phyloP scores from a whole-genome alignment of 495 filamentous ascomycete genomes.

The Lasiosphaeria ovina region DNA sequence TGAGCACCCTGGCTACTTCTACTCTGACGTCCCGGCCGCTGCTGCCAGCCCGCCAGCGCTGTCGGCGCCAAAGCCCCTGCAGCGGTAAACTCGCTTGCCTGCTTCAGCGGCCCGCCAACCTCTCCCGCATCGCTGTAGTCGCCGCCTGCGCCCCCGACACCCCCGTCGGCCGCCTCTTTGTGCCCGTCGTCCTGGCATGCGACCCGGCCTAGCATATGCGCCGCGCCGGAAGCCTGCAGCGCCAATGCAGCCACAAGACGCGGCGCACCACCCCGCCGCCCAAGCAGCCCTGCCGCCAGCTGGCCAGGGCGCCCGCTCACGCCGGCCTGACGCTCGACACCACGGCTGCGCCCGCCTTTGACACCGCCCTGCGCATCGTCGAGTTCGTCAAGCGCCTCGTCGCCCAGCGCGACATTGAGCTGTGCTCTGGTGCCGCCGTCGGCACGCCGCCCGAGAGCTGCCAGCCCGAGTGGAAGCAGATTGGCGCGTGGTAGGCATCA shows the following conservation, averaged over 20 bases:
- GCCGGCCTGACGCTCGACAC: conserved; percentile 21
- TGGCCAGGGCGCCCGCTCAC: background rate
- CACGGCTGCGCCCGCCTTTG: conserved; percentile 16
- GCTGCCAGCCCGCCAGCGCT: conserved; percentile 1
- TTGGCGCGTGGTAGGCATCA: background rate
- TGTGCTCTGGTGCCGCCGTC: conserved; percentile 10
- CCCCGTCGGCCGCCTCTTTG: conserved; percentile 20
- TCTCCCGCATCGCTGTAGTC: conserved; percentile 21
- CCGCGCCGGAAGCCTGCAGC: conserved; percentile 17
- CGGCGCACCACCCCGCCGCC: background rate
- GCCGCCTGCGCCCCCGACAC: conserved; percentile 22
- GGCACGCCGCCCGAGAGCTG: conserved; percentile 11
- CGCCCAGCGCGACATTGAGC: conserved; percentile 16
- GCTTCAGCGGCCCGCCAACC: conserved; percentile 16
- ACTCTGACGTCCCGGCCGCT: conserved; percentile 8
- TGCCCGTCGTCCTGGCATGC: conserved; percentile 21
- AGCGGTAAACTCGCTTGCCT: conserved; percentile 21
- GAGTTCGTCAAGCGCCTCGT: conserved; percentile 20
- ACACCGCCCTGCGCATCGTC: conserved; percentile 28
- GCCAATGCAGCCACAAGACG: conserved; percentile 18
- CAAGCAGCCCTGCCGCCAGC: background rate
- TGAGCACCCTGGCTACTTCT: conserved; percentile 23
- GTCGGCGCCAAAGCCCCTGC: conserved; percentile 3
- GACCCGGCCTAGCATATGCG: conserved; percentile 15
- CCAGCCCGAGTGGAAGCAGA: conserved; percentile 9